Evolutionary conservation across 2,329 filamentous ascomycete species (phyloP).

Genomic region (Cytospora schulzeri): DNA sequence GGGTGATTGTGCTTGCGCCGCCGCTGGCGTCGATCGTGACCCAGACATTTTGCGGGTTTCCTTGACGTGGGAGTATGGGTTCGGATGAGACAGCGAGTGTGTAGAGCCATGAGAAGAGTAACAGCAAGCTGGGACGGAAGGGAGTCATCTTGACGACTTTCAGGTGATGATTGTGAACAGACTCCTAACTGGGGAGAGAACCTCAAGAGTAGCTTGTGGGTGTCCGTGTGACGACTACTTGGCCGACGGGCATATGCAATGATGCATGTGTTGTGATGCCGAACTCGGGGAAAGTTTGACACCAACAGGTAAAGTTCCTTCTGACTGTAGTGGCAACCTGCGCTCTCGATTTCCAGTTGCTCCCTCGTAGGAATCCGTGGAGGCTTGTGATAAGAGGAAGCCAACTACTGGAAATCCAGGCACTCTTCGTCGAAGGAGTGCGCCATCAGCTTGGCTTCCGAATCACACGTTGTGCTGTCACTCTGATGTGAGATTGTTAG

Average conservation of each 20-base stretch:
- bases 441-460: not conserved
- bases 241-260: too few species aligned
- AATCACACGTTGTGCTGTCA: not conserved
- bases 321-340: not conserved
- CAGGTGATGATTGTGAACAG: not conserved
- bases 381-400: not conserved
- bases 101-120: slow-evolving; percentile 44
- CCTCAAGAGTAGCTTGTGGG: not conserved
- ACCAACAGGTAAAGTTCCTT: not conserved
- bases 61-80: not conserved
- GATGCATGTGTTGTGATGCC: not conserved
- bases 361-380: not conserved
- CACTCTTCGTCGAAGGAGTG: not conserved
- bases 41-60: slow-evolving; percentile 44
- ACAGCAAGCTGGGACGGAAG: not conserved
- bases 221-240: not conserved
- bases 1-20: slow-evolving; percentile 35
- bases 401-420: too few species aligned
- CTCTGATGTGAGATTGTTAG: not conserved
- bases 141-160: not conserved
- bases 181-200: too few species aligned
- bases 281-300: too few species aligned
- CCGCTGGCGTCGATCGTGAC: slow-evolving; percentile 37
- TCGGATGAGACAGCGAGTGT: not conserved
- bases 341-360: not conserved